Evolutionary conservation across 768 basidiomycete species (phyloP).

Genomic region (Phanerodontia chrysosporium): DNA sequence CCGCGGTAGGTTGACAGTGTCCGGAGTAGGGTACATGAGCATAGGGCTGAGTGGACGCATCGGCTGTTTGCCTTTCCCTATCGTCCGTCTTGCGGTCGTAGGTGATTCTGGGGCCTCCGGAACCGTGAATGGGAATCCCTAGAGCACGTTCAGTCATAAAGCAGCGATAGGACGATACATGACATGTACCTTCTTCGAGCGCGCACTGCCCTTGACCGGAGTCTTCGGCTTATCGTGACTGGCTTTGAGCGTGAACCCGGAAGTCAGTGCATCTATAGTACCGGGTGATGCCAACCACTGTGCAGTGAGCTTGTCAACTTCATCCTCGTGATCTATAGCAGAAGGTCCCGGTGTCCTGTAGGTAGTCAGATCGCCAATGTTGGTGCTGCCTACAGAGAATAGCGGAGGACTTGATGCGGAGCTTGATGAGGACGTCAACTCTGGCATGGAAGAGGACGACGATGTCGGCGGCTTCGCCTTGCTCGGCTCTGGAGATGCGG

Average conservation of each 20-base stretch:
- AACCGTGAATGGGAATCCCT: constrained; percentile 2
- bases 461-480: constrained; percentile 13
- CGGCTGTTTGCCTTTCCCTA: constrained; percentile 3
- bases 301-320: constrained; percentile 11
- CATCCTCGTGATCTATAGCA: constrained; percentile 5
- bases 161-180: background rate
- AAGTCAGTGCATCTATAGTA: constrained; percentile 2
- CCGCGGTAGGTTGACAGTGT: background rate
- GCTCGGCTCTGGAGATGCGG: background rate
- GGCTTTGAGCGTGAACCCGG: background rate
- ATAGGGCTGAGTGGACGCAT: constrained; percentile 8
- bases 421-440: constrained; percentile 55
- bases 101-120: constrained; percentile 10
- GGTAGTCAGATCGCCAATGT: background rate
- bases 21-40: background rate
- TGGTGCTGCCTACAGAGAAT: constrained; percentile 19
- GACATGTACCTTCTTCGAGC: background rate
- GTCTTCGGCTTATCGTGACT: background rate
- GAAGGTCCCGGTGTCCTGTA: background rate
- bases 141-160: background rate
- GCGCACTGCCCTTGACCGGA: background rate
- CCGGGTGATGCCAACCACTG: constrained; percentile 13
- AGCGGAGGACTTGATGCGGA: constrained; percentile 66
- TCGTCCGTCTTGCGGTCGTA: background rate
- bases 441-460: constrained; percentile 46